Evolutionary conservation across 305 asterid genomes (phyloP).

Genomic region (Solanum hybrid): DNA sequence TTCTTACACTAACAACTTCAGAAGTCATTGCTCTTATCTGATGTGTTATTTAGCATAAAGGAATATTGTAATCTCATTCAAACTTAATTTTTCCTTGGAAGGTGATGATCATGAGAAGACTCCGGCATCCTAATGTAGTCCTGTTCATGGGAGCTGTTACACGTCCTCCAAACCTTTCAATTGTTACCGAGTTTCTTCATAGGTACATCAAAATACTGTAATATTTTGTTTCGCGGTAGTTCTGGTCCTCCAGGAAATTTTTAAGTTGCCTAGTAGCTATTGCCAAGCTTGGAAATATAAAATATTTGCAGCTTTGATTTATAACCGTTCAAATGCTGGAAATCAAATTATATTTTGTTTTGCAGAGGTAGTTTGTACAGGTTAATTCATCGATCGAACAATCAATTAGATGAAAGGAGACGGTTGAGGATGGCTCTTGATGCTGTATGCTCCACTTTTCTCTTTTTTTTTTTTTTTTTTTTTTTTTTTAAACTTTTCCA

Average conservation of each 20-base stretch:
- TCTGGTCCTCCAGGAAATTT: neutral
- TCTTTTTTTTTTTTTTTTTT: neutral
- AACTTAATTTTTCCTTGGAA: constrained; percentile 26
- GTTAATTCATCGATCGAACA: constrained; percentile 83
- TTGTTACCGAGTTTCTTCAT: constrained; percentile 90
- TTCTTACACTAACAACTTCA: neutral
- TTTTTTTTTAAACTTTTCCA: neutral
- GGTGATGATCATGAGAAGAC: constrained; percentile 82
- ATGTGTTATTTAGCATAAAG: constrained; percentile 12
- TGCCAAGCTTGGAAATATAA: neutral
- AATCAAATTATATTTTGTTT: constrained; percentile 12
- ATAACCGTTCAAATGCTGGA: neutral
- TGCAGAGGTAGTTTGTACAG: constrained; percentile 97
- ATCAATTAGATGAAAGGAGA: constrained; percentile 84
- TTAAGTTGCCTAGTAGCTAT: neutral
- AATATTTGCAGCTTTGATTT: neutral
- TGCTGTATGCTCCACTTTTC: constrained; percentile 46
- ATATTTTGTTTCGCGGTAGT: neutral
- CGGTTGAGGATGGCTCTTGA: constrained; percentile 94
- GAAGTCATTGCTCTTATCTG: neutral
- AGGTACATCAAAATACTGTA: constrained; percentile 42
- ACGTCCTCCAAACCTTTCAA: constrained; percentile 93
- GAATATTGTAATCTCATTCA: constrained; percentile 3
- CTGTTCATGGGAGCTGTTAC: constrained; percentile 99
- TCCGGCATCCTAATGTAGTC: constrained; percentile 94